Base-by-base conservation (phyloP, 1,284 basidiomycete species). In the Athelia psychrophila region DNA sequence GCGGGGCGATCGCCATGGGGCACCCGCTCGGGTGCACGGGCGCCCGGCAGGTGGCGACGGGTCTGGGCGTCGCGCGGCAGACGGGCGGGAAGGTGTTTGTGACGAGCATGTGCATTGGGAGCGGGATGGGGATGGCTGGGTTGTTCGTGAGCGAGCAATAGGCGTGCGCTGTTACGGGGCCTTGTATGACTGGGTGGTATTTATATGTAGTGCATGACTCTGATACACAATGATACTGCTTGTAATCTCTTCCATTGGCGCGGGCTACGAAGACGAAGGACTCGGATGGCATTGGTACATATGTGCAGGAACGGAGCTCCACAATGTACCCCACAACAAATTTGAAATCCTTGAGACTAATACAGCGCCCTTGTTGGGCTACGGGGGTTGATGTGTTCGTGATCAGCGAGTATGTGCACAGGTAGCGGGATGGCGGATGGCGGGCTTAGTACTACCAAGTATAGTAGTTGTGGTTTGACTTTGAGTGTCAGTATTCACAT, bases 81-180 rank as follows among this genome's bases (percentile, higher is more conserved):
- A 84, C 83, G 48, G 77, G 75, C 44, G 78, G 78, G 42, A 88
- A 87, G 70, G 70, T 93, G 51, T 93, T 96, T 59, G 87, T 93
- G 44, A 93, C 93, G 1, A 91, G 86, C 61, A 98, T 98, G 96
- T 98, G 96, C 70, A 91, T 98, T 63, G 95, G 95, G 19, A 85
- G 83, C 30, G 93, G 92, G 35, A 96, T 97, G 95, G 91, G 84
- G 50, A 91, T 91, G 83, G 81, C 82, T 25, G 81, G 76, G 47
- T 78, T 95, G n/a, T 88, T 95, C 62, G 88, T 92, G 51, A 91
- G 78, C 68, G 93, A 95, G 76, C 85, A 90, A 59, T 90, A 53
- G 25, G 9, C 8, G n/a, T n/a, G n/a, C n/a, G 22, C 10, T 22
- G 10, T 18, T 46, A 10, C 16, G 6, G 24, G 4, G 44, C 6